Evolutionary conservation across 495 filamentous ascomycete species (phyloP).

Genomic region (Xylaria intraflava): DNA sequence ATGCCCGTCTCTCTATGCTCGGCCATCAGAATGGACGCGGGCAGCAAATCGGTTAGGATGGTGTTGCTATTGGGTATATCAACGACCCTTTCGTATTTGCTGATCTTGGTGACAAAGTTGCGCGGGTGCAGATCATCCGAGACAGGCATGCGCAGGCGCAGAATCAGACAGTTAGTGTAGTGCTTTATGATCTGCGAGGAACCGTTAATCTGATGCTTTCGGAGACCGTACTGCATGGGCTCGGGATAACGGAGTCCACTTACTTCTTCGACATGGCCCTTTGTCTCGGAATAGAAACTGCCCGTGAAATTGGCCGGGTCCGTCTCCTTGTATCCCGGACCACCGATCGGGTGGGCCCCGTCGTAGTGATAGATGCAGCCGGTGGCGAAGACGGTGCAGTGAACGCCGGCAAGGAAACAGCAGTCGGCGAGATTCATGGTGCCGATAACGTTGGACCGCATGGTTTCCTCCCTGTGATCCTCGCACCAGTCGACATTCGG

Average conservation of each 20-base stretch:
- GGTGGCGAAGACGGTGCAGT: constrained; percentile 59
- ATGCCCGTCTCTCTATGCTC: constrained; percentile 56
- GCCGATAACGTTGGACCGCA: constrained; percentile 58
- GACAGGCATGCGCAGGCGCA: constrained; percentile 63
- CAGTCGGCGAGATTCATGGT: constrained; percentile 56
- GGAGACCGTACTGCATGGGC: too few relatives aligned
- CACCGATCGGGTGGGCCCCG: constrained; percentile 50
- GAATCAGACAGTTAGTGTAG: constrained; percentile 53
- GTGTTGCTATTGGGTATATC: constrained; percentile 64
- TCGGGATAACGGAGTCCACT: constrained; percentile 6
- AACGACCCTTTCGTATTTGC: constrained; percentile 56
- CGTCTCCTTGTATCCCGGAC: constrained; percentile 53
- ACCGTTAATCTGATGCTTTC: constrained; percentile 5
- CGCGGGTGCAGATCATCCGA: constrained; percentile 59
- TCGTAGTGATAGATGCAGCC: constrained; percentile 60
- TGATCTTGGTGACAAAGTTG: constrained; percentile 64
- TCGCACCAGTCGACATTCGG: constrained; percentile 69
- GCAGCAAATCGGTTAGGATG: constrained; percentile 56
- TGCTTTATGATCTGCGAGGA: constrained; percentile 49
- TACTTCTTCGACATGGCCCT: constrained; percentile 58
- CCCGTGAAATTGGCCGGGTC: constrained; percentile 58
- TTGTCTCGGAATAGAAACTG: constrained; percentile 62
- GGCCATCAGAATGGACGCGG: constrained; percentile 52
- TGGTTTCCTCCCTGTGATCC: constrained; percentile 57
- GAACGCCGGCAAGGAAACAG: constrained; percentile 50